A percentile compares a stretch with the other conserved stretches of the same genome.
Conservation (phyloP, 1,284 basidiomycete species). For the Phylloboletellus chloephorus region DNA sequence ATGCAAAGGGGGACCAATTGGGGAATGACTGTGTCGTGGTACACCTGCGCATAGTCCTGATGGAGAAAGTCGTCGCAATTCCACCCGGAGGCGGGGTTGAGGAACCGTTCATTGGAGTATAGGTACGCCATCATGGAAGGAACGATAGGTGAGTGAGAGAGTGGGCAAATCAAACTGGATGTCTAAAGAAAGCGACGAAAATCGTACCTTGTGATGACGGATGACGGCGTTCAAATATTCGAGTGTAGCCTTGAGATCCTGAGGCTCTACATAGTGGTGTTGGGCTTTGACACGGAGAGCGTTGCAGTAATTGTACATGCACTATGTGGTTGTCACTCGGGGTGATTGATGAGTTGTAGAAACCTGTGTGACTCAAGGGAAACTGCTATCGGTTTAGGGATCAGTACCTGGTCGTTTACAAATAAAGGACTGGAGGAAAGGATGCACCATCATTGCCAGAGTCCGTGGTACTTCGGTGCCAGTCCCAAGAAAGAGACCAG, state of each 20-base stretch:
- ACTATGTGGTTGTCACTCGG: slow-evolving; percentile 40
- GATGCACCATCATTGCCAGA: slow-evolving; percentile 13
- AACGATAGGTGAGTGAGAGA: no score
- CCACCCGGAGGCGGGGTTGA: slow-evolving; percentile 42
- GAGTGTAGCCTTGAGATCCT: slow-evolving; percentile 26
- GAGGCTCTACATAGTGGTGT: slow-evolving; percentile 36
- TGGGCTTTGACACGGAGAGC: slow-evolving; percentile 44
- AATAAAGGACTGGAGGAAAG: not conserved
- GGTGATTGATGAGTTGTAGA: slow-evolving; percentile 41
- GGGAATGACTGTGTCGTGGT: slow-evolving; percentile 38
- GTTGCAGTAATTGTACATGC: slow-evolving; percentile 53
- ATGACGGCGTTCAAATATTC: slow-evolving; percentile 42
- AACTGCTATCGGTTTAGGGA: slow-evolving; percentile 7
- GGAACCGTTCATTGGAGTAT: slow-evolving; percentile 41
- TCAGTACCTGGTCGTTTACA: not conserved
- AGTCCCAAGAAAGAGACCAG: not conserved
- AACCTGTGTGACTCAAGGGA: slow-evolving; percentile 12
- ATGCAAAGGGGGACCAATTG: slow-evolving; percentile 43
- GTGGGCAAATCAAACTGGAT: not conserved
- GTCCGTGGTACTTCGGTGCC: slow-evolving; percentile 7
- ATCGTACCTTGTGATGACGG: slow-evolving; percentile 43
- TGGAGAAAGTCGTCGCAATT: slow-evolving; percentile 36
- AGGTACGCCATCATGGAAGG: slow-evolving; percentile 34
- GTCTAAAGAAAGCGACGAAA: not conserved
- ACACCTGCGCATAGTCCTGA: slow-evolving; percentile 38